A percentile compares a stretch with the other conserved stretches of the same genome.
Conservation (phyloP, 2,329 filamentous ascomycete species). For the Fusarium domesticum region DNA sequence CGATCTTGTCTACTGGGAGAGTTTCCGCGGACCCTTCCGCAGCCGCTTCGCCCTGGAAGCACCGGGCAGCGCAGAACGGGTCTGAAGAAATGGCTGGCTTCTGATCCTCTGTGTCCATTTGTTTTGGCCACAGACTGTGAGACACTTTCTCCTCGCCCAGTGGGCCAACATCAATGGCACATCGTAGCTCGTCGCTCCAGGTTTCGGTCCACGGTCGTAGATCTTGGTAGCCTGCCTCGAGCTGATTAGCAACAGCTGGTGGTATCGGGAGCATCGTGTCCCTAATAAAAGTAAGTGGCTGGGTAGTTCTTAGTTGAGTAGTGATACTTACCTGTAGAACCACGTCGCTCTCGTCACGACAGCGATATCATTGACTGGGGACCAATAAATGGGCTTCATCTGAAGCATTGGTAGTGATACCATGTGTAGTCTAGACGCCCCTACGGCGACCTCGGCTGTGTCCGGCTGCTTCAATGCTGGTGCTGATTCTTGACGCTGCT, state of each 20-base stretch:
- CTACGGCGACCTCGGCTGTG: conserved; percentile 69
- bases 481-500: conserved; percentile 3
- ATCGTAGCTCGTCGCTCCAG: conserved; percentile 87
- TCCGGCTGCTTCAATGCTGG: conserved; percentile 23
- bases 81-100: conserved; percentile 50
- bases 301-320: no score
- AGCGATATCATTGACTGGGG: conserved; percentile 83
- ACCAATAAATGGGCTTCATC: conserved; percentile 99
- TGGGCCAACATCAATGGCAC: conserved; percentile 85
- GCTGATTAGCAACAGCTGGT: conserved; percentile 79
- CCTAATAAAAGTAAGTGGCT: conserved; percentile 32
- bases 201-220: conserved; percentile 86
- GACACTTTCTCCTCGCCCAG: conserved; percentile 88
- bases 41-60: conserved; percentile 58
- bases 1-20: conserved; percentile 29
- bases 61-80: conserved; percentile 57
- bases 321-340: conserved; percentile 71
- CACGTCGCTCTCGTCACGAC: conserved; percentile 83
- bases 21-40: conserved; percentile 49
- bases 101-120: conserved; percentile 29
- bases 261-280: conserved; percentile 92
- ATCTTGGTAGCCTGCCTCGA: conserved; percentile 87
- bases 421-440: conserved; percentile 83
- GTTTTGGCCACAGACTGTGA: conserved; percentile 75
- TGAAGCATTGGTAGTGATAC: conserved; percentile 77